Percentiles rank a stretch among this genome's conserved stretches.
Conservation (phyloP, 1,139 yeast genomes). For the Arxiozyma slooffiae region DNA sequence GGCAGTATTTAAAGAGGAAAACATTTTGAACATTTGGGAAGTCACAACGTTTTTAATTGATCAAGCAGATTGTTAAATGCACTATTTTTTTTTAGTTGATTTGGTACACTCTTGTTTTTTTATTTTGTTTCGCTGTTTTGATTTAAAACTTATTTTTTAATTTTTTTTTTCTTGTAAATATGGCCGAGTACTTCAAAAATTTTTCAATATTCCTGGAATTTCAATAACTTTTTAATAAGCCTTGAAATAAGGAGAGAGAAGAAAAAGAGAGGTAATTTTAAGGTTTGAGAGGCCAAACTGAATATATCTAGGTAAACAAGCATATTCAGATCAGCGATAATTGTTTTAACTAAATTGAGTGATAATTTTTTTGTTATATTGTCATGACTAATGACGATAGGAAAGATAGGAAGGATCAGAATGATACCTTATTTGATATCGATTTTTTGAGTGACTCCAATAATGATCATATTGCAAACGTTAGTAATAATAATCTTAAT, state of each 20-base stretch:
- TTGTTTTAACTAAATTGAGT: background rate
- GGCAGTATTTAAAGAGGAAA: background rate
- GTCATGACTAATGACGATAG: background rate
- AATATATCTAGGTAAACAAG: background rate
- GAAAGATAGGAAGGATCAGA: background rate
- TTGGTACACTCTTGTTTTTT: too few relatives aligned
- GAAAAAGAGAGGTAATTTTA: background rate
- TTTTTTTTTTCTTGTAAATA: too few relatives aligned
- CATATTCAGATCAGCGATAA: background rate
- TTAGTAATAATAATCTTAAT: background rate
- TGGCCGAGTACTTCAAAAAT: background rate
- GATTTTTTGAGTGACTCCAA: constrained; percentile 17
- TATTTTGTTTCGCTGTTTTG: too few relatives aligned
- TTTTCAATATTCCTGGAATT: too few relatives aligned
- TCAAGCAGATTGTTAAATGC: too few relatives aligned
- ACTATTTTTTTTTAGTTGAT: too few relatives aligned
- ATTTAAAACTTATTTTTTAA: too few relatives aligned
- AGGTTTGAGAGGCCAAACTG: too few relatives aligned
- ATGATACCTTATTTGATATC: constrained; percentile 28
- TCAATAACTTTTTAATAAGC: background rate
- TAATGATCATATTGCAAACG: constrained; percentile 2
- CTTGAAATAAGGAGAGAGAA: background rate
- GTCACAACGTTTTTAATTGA: too few relatives aligned
- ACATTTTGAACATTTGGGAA: too few relatives aligned
- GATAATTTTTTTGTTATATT: background rate